Evolutionary conservation across 2,329 filamentous ascomycete species (phyloP).

Genomic region (Xylaria polymorpha): DNA sequence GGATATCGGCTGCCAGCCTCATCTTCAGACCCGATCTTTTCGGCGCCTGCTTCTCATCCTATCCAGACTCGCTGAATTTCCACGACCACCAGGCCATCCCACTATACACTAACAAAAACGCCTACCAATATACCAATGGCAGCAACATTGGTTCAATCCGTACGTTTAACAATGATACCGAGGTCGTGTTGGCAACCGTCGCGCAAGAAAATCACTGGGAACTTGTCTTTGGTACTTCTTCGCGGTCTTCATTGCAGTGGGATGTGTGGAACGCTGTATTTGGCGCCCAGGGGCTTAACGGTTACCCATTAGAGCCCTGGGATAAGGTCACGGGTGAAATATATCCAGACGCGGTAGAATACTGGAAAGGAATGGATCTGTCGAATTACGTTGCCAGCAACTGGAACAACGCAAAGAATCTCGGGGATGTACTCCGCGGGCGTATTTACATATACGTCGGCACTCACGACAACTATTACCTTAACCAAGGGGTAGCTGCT

Average conservation of each 20-base stretch:
- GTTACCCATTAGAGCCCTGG: constrained; percentile 43
- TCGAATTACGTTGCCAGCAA: constrained; percentile 37
- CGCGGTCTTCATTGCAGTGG: constrained; percentile 42
- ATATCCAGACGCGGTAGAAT: constrained; percentile 38
- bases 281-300: constrained; percentile 41
- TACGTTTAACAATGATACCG: constrained; percentile 23
- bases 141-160: constrained; percentile 38
- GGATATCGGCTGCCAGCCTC: constrained; percentile 40
- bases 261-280: constrained; percentile 44
- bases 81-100: constrained; percentile 40
- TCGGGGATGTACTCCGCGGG: constrained; percentile 37
- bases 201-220: constrained; percentile 45
- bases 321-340: constrained; percentile 45
- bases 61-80: constrained; percentile 43
- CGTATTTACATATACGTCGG: constrained; percentile 42
- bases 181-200: constrained; percentile 34
- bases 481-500: constrained; percentile 40
- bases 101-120: constrained; percentile 42
- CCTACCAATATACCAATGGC: constrained; percentile 37
- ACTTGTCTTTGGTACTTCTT: constrained; percentile 41
- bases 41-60: constrained; percentile 44
- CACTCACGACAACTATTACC: constrained; percentile 42
- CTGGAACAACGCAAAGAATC: constrained; percentile 36
- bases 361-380: constrained; percentile 40
- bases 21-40: constrained; percentile 43